Evolutionary conservation across 768 basidiomycete genomes (phyloP).

Genomic region (Russula sp.): DNA sequence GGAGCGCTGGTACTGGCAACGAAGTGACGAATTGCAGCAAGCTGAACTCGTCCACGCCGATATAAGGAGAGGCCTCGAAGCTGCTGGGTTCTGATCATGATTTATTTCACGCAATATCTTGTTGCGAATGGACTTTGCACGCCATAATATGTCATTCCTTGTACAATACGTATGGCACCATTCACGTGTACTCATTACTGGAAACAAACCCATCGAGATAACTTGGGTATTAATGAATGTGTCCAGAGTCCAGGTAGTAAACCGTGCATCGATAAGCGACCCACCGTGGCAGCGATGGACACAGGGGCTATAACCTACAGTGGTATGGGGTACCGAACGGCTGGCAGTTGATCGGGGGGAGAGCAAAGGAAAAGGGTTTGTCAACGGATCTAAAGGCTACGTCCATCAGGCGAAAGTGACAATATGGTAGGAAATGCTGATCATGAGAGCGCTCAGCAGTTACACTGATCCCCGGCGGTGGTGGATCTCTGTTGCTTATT

Average conservation of each 20-base stretch:
- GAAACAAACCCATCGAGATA: not conserved
- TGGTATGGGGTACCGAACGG: conserved; percentile 20
- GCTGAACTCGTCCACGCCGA: conserved; percentile 56
- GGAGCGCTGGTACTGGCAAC: conserved; percentile 49
- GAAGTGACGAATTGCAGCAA: conserved; percentile 55
- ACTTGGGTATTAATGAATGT: conserved; percentile 14
- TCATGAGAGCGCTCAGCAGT: conserved; percentile 46
- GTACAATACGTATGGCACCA: not conserved
- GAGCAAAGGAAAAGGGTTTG: conserved; percentile 6
- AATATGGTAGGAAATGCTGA: conserved; percentile 4
- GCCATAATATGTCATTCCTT: not conserved
- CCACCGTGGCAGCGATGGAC: conserved; percentile 26
- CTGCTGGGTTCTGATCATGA: conserved; percentile 51
- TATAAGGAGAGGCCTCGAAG: conserved; percentile 60
- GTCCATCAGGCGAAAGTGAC: conserved; percentile 11
- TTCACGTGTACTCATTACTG: conserved; percentile 8
- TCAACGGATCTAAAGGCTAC: conserved; percentile 14
- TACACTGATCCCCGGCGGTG: conserved; percentile 63
- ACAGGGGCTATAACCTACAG: conserved; percentile 27
- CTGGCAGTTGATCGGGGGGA: conserved; percentile 8
- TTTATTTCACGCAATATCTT: conserved; percentile 8
- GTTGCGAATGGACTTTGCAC: not conserved
- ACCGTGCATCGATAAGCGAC: conserved; percentile 39
- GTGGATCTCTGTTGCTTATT: conserved; percentile 54
- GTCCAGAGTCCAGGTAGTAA: conserved; percentile 28